Evolutionary conservation across 495 filamentous ascomycete species (phyloP).

Genomic region (Penicillium crystallinum): DNA sequence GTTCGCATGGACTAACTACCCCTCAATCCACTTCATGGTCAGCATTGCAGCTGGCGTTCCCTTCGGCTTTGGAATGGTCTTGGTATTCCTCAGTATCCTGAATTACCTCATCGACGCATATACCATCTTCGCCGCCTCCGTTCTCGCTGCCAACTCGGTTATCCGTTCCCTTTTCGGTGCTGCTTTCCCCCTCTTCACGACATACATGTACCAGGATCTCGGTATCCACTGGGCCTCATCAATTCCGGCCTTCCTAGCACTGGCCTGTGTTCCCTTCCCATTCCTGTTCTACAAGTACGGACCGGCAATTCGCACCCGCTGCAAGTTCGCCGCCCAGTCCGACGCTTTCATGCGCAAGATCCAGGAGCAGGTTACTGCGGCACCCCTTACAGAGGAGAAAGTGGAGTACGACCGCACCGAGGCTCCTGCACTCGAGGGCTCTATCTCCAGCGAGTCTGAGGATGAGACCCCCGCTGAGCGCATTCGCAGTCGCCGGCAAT

Average conservation of each 20-base stretch:
- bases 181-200: slow-evolving; percentile 82
- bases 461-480: slow-evolving; percentile 21
- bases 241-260: slow-evolving; percentile 70
- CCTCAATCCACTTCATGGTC: slow-evolving; percentile 63
- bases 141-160: slow-evolving; percentile 72
- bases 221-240: slow-evolving; percentile 78
- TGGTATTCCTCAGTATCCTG: slow-evolving; percentile 70
- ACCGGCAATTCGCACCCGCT: slow-evolving; percentile 54
- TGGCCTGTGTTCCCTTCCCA: slow-evolving; percentile 73
- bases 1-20: slow-evolving; percentile 68
- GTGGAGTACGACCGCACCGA: slow-evolving; percentile 38
- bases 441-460: slow-evolving; percentile 24
- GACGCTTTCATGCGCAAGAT: slow-evolving; percentile 45
- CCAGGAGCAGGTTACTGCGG: slow-evolving; percentile 21
- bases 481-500: slow-evolving; percentile 30
- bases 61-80: slow-evolving; percentile 71
- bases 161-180: slow-evolving; percentile 67
- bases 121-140: slow-evolving; percentile 76
- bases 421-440: slow-evolving; percentile 26
- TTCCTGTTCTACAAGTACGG: slow-evolving; percentile 80
- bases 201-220: slow-evolving; percentile 67
- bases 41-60: slow-evolving; percentile 59
- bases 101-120: slow-evolving; percentile 80
- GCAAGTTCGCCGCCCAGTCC: slow-evolving; percentile 65
- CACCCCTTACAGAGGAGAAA: slow-evolving; percentile 11